Evolutionary conservation across 1,284 basidiomycete species (phyloP), one percentile per base, ranked within the genome.

Genomic region (Apiotrichum akiyoshidainum): DNA sequence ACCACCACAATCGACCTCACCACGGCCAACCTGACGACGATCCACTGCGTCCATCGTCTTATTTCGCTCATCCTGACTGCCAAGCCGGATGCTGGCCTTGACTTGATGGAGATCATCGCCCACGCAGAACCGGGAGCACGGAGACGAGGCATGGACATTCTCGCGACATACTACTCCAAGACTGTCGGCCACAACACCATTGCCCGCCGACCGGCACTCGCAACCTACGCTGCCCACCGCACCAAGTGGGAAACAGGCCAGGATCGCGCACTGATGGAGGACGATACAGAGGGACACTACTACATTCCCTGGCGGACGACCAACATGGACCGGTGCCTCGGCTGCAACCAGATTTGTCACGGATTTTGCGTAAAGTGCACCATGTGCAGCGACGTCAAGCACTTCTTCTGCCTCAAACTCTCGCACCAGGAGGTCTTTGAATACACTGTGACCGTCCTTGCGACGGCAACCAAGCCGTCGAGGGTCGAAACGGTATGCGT

Each of bases 1-100:
- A 65, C 68, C 0, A 63, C 70, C 1, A 69, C 61, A 2, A 65
- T 71, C 33, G 66, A 74, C 55, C 57, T 70, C 2, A 49, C 58
- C 7, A 44, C 54, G 3, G 58, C 67, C 1, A 65, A 60, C 13
- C 58, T 74, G 1, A 66, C 76, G 52, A 70, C 82, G 4, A 70
- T 82, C n/a, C 78, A 85, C 63, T 81, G 82, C 11, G 80, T 88
- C 46, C 81, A 83, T 63, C 80, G 81, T 13, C 73, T 90, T 12
- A 69, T 90, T 21, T 74, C 79, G n/a, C 74, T 83, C 21, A 81
- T 90, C n/a, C 73, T 84, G 16, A 77, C 78, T 14, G 76, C 80
- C 39, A 90, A 90, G 69, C 80, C 83, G 0, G 88, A 90, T 68
- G 79, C 83, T 1, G 85, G 86, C 64, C 78, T 85, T 31, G 88